Conservation (phyloP, 2,329 filamentous ascomycete species). For the Epichloe baconii region DNA sequence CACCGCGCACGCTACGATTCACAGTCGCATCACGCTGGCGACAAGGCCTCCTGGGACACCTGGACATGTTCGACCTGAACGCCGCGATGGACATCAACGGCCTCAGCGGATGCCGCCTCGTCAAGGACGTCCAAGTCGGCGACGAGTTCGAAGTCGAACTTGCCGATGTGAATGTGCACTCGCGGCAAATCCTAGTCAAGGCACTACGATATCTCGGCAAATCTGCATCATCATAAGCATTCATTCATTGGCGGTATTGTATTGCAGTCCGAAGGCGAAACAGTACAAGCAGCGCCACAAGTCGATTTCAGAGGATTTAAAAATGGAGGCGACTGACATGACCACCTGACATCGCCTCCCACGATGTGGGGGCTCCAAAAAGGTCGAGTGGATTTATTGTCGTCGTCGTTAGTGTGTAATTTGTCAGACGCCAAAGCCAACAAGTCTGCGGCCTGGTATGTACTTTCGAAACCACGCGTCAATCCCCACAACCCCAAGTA, state of each 20-base stretch:
- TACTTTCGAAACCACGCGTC: no score
- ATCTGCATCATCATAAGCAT: not conserved
- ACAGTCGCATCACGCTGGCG: conserved; percentile 27
- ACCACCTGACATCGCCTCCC: not conserved
- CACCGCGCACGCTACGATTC: conserved; percentile 37
- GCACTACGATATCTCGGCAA: conserved; percentile 21
- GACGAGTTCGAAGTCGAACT: conserved; percentile 46
- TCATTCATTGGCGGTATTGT: not conserved
- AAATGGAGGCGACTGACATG: not conserved
- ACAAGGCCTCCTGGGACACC: conserved; percentile 24
- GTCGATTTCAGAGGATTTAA: not conserved
- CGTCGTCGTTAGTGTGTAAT: no score
- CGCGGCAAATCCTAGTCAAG: conserved; percentile 32
- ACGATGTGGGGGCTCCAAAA: not conserved
- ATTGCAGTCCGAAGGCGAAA: not conserved
- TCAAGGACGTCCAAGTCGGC: conserved; percentile 32
- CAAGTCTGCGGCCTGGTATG: no score
- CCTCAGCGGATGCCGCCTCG: conserved; percentile 23
- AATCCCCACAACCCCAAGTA: no score
- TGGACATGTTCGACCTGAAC: conserved; percentile 37
- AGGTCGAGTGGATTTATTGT: no score
- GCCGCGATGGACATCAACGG: conserved; percentile 28
- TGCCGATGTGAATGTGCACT: conserved; percentile 37
- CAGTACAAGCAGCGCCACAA: not conserved
- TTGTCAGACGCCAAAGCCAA: no score